Percentiles rank a stretch among this genome's conserved stretches.
phyloP scores from a whole-genome alignment of 345 rosid species.

The Eucalyptus urophylla region DNA sequence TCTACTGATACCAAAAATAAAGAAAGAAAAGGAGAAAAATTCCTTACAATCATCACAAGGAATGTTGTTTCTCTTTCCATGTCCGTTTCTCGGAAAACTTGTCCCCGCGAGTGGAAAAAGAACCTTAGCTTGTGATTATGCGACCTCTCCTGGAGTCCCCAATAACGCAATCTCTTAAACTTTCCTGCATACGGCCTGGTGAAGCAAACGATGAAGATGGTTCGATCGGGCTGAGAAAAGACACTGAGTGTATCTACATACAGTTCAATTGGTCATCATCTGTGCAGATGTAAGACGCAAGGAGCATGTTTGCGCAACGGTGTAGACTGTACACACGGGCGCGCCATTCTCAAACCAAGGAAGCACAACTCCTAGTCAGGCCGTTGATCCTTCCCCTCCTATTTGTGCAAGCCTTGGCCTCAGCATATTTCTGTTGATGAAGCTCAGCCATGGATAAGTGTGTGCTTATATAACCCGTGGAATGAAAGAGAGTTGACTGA shows the following conservation, averaged over 20 bases:
- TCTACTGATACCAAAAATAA: background rate
- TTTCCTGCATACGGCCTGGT: background rate
- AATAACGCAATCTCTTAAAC: background rate
- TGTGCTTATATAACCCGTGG: background rate
- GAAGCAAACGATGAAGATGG: background rate
- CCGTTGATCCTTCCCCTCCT: background rate
- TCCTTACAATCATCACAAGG: background rate
- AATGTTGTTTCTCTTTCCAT: background rate
- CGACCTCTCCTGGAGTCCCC: background rate
- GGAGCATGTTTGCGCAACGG: too few relatives aligned
- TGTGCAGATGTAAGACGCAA: too few relatives aligned
- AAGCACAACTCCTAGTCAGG: slow-evolving; percentile 51
- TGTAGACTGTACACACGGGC: background rate
- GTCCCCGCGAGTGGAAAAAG: background rate
- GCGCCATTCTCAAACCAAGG: slow-evolving; percentile 43
- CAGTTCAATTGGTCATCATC: background rate
- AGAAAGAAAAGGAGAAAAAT: background rate
- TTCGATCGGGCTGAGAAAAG: background rate
- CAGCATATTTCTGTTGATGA: background rate
- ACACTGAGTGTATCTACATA: background rate
- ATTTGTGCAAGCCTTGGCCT: background rate
- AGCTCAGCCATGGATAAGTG: slow-evolving; percentile 8
- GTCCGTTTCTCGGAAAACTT: background rate
- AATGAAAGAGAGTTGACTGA: background rate
- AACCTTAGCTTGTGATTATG: background rate